Base-by-base conservation (phyloP, 805 yeast species). In the Scheffersomyces ergatensis region DNA sequence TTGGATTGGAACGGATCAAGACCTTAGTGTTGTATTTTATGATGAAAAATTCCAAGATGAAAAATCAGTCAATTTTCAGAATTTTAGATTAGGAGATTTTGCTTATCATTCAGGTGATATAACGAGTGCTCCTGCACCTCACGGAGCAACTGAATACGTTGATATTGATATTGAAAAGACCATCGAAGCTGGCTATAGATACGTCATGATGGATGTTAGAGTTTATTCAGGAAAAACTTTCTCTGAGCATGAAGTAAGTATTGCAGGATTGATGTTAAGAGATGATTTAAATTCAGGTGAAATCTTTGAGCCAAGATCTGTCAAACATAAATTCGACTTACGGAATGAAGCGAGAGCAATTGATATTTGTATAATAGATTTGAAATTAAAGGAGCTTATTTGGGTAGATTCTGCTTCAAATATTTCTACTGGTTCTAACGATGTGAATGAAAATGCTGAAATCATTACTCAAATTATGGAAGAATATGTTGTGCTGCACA, bases 71-170 rank as follows among this genome's bases (percentile, higher is more conserved):
- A n/a, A 34, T 4, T 39, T 20, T 13, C 20, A 38, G 12, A 39
- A 42, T 14, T 27, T 45, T 6, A 42, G 24, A 16, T 24, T 18
- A 12, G 18, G 7, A 32, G 34, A 17, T 7, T 33, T 7, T 45
- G 38, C 38, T 8, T 24, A 18, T 6, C 48, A 45, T 37, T 45
- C 46, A 5, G 48, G 46, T 16, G 46, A 45, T 39, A 39, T 45
- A 6, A 26, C 33, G 3, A n/a, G 20, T 13, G 48, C 46, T 6
- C 44, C 41, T 7, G 18, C 19, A 3, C 48, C 48, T 1, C 14
- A 33, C 13, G 48, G 46, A 13, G 48, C 46, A 2, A 33, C 37
- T n/a, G 44, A 42, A 24, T 45, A 38, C 19, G 39, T 45, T 25
- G 46, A 45, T 34, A 33, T 45, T 11, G 39, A 42, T 16, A 39